Percentiles rank a stretch among this genome's conserved stretches.
Conservation (phyloP, 345 rosid species). For the Eutrema yunnanense region DNA sequence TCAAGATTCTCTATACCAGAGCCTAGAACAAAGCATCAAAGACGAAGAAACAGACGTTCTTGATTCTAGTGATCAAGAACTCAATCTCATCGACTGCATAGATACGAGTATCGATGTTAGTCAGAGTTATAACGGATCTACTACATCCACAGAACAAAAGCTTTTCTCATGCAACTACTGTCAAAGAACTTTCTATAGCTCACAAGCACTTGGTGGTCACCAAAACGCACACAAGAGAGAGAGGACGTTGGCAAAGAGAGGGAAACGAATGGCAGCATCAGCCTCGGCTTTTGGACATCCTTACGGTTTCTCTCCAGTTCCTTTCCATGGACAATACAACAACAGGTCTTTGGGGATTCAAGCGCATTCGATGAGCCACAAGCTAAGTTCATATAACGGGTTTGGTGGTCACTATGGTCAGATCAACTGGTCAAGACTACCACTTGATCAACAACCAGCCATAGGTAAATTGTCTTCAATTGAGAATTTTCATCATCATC, state of each 20-base stretch:
- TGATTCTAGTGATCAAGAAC: slow-evolving; percentile 36
- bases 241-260: slow-evolving; percentile 74
- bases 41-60: slow-evolving; percentile 16
- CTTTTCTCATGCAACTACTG: slow-evolving; percentile 84
- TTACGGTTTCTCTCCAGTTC: slow-evolving; percentile 50
- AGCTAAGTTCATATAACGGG: slow-evolving; percentile 39
- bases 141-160: slow-evolving; percentile 36
- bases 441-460: slow-evolving; percentile 53
- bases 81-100: slow-evolving; percentile 56
- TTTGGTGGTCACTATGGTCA: slow-evolving; percentile 38
- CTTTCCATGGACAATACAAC: slow-evolving; percentile 40
- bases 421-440: slow-evolving; percentile 40
- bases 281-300: slow-evolving; percentile 53
- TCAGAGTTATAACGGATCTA: slow-evolving; percentile 21
- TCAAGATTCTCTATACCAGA: slow-evolving; percentile 11
- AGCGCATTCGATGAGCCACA: slow-evolving; percentile 58
- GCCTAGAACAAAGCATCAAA: slow-evolving; percentile 6
- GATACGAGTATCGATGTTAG: slow-evolving; percentile 27
- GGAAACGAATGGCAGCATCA: slow-evolving; percentile 40
- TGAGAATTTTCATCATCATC: slow-evolving; percentile 28
- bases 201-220: slow-evolving; percentile 92
- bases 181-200: slow-evolving; percentile 77
- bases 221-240: slow-evolving; percentile 91
- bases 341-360: slow-evolving; percentile 55
- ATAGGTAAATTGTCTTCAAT: slow-evolving; percentile 39